phyloP scores from a whole-genome alignment of 2,329 filamentous ascomycete species.

The Endocalyx cinctus region DNA sequence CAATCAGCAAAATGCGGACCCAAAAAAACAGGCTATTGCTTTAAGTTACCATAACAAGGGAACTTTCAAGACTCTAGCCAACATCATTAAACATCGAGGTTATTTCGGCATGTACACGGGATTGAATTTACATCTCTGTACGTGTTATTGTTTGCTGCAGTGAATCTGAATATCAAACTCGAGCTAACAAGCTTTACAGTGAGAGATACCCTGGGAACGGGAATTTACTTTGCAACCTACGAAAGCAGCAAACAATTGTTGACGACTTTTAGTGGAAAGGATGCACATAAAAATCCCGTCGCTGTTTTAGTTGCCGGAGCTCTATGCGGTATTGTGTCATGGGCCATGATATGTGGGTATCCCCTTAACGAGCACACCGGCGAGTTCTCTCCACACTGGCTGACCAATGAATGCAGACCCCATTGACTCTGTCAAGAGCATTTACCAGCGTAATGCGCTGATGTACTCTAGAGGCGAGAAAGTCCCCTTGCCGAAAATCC shows the following conservation, averaged over 20 bases:
- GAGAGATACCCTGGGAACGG: slow-evolving; percentile 76
- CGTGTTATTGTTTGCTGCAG: no score
- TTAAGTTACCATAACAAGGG: slow-evolving; percentile 74
- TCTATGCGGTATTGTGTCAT: slow-evolving; percentile 77
- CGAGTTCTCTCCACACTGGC: no score
- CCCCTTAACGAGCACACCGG: slow-evolving; percentile 4
- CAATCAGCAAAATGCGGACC: slow-evolving; percentile 43
- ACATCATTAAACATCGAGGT: slow-evolving; percentile 72
- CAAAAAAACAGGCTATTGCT: slow-evolving; percentile 54
- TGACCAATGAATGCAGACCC: no score
- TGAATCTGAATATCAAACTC: no score
- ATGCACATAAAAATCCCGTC: slow-evolving; percentile 71
- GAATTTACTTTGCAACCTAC: slow-evolving; percentile 86
- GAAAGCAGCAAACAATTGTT: slow-evolving; percentile 81
- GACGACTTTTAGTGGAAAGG: slow-evolving; percentile 67
- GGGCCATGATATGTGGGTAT: slow-evolving; percentile 64
- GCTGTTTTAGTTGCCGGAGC: slow-evolving; percentile 76
- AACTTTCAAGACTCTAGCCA: slow-evolving; percentile 69
- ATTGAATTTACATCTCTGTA: slow-evolving; percentile 72
- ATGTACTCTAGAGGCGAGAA: slow-evolving; percentile 62
- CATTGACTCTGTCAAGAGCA: slow-evolving; percentile 79
- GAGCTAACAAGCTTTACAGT: no score
- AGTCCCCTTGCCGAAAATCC: slow-evolving; percentile 66
- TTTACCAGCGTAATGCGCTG: slow-evolving; percentile 78
- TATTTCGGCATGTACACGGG: slow-evolving; percentile 73